These are phyloP conservation scores for Phytophthora sansomeana DNA, from an alignment of 352 stramenopile genomes.

Conservation along the genomic window DNA sequence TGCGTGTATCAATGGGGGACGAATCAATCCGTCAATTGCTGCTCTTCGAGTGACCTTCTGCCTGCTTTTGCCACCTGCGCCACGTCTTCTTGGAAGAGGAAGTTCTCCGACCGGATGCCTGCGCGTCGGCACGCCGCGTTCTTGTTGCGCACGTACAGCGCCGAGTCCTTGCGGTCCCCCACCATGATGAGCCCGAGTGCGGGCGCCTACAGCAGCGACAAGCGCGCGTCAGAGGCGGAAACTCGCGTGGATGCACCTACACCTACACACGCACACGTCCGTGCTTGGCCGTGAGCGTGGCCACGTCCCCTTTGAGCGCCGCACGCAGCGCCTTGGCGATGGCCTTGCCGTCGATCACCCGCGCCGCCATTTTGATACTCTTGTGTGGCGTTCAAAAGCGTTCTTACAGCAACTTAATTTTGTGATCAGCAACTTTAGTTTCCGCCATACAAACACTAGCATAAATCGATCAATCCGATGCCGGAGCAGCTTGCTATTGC, in stretches of 20 bases:
- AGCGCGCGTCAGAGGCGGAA: neutral
- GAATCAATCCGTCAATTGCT: neutral
- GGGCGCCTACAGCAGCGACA: constrained; percentile 62
- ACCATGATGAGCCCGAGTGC: constrained; percentile 99
- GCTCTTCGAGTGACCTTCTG: neutral
- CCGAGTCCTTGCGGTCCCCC: constrained; percentile 95
- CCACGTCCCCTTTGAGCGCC: constrained; percentile 68
- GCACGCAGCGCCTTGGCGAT: constrained; percentile 70
- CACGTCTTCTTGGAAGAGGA: constrained; percentile 72
- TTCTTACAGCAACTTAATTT: no score
- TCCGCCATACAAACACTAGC: neutral
- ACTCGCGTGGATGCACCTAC: neutral
- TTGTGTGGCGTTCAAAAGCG: neutral
- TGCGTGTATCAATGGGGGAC: constrained; percentile 15
- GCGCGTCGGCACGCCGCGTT: constrained; percentile 95
- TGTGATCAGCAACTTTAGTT: no score
- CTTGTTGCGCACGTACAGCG: constrained; percentile 99
- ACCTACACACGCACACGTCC: constrained; percentile 42
- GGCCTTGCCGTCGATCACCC: constrained; percentile 77
- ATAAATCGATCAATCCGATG: neutral
- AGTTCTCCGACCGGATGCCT: constrained; percentile 94
- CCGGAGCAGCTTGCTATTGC: constrained; percentile 31
- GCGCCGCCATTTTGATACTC: constrained; percentile 41
- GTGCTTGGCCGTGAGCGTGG: constrained; percentile 54
- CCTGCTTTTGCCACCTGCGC: constrained; percentile 51